These are phyloP conservation scores for Ustilago crameri DNA, from an alignment of 1,284 basidiomycete genomes.

Conservation along the genomic window DNA sequence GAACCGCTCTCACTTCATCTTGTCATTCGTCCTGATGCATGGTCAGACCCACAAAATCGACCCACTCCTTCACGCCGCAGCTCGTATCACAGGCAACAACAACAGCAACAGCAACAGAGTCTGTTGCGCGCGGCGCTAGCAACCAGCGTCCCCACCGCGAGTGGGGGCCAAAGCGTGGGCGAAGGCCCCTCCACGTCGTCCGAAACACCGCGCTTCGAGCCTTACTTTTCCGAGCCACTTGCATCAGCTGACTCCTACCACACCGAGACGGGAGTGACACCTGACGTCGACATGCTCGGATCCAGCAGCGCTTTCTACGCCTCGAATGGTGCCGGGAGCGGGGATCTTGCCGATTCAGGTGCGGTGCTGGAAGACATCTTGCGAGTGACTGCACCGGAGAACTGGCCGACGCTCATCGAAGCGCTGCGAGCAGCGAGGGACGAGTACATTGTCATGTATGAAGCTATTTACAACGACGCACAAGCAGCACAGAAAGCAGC, in stretches of 20 bases:
- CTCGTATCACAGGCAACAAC: conserved; percentile 41
- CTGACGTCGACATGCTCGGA: background rate
- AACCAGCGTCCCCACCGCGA: conserved; percentile 5
- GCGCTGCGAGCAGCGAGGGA: conserved; percentile 30
- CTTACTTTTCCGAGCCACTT: conserved; percentile 28
- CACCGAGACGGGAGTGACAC: background rate
- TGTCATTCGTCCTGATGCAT: conserved; percentile 63
- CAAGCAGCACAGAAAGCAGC: conserved; percentile 15
- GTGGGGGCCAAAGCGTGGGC: background rate
- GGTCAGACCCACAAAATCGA: conserved; percentile 52
- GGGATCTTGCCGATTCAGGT: conserved; percentile 16
- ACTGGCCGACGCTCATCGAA: conserved; percentile 40
- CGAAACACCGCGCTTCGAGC: conserved; percentile 16
- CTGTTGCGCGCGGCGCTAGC: conserved; percentile 22
- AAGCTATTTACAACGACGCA: conserved; percentile 28
- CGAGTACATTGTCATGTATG: conserved; percentile 39
- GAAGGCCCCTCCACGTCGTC: conserved; percentile 20
- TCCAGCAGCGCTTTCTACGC: conserved; percentile 6
- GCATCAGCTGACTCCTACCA: background rate
- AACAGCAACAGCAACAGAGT: conserved; percentile 23
- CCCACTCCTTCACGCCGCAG: conserved; percentile 45
- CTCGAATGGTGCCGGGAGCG: background rate
- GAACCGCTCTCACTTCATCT: conserved; percentile 57
- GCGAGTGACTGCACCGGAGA: conserved; percentile 38
- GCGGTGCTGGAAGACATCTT: conserved; percentile 28